Conservation (phyloP, 2,329 filamentous ascomycete genomes). For the Sporothrix sp. region DNA sequence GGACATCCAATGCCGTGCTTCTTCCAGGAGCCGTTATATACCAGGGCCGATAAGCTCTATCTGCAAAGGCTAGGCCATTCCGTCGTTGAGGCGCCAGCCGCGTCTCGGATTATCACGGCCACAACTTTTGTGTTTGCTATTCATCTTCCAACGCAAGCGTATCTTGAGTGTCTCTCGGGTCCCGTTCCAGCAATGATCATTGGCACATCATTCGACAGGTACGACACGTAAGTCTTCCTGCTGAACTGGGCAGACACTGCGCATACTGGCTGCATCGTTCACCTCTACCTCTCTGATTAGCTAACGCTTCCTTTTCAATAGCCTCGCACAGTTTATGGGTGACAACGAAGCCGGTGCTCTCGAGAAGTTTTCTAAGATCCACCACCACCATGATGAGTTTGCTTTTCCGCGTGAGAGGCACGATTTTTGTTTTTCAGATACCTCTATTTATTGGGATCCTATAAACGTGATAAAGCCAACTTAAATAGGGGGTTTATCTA, state of each 20-base stretch:
- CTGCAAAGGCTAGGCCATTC: slow-evolving; percentile 45
- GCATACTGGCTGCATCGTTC: too few species aligned
- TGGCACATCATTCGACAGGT: slow-evolving; percentile 43
- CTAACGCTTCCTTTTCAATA: neutral
- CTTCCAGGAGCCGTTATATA: slow-evolving; percentile 48
- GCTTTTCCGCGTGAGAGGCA: slow-evolving; percentile 31
- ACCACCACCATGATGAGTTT: slow-evolving; percentile 21
- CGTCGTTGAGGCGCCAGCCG: slow-evolving; percentile 42
- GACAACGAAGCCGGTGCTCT: neutral
- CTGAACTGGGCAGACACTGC: too few species aligned
- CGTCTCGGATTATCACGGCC: slow-evolving; percentile 38
- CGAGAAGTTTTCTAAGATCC: neutral
- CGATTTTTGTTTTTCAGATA: slow-evolving; percentile 32
- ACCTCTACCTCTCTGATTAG: too few species aligned
- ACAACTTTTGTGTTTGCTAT: slow-evolving; percentile 51
- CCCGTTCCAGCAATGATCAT: slow-evolving; percentile 45
- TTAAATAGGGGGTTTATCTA: neutral
- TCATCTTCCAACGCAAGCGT: slow-evolving; percentile 48
- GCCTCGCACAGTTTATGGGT: slow-evolving; percentile 8
- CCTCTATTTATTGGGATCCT: slow-evolving; percentile 30
- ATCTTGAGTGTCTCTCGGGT: slow-evolving; percentile 38
- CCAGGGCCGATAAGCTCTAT: slow-evolving; percentile 38
- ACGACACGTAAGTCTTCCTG: slow-evolving; percentile 38
- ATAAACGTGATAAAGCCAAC: neutral
- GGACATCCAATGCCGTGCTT: slow-evolving; percentile 31